These are phyloP conservation scores for Acorus calamus DNA, from an alignment of 106 monocot species.

Conservation along the genomic window DNA sequence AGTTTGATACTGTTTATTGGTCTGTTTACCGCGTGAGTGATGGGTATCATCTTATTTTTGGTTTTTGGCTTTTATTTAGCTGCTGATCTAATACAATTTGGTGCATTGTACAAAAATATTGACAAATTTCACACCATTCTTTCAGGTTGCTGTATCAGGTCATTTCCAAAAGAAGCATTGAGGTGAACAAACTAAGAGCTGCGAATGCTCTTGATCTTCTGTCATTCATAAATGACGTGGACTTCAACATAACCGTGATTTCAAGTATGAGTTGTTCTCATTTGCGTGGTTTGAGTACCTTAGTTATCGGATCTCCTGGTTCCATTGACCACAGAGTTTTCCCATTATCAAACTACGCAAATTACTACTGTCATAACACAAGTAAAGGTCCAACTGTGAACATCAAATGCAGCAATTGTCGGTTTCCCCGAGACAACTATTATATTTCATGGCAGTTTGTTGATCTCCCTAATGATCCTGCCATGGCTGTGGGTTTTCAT, in stretches of 20 bases:
- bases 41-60: neutral
- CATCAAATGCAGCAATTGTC: constrained; percentile 62
- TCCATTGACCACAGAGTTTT: constrained; percentile 51
- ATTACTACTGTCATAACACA: constrained; percentile 66
- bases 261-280: constrained; percentile 93
- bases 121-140: neutral
- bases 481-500: constrained; percentile 74
- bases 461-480: constrained; percentile 72
- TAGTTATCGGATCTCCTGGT: constrained; percentile 55
- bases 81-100: too few relatives aligned
- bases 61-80: too few relatives aligned
- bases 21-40: constrained; percentile 79
- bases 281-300: constrained; percentile 35
- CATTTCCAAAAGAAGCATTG: constrained; percentile 59
- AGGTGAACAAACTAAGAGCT: constrained; percentile 67
- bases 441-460: constrained; percentile 90
- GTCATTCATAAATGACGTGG: constrained; percentile 75
- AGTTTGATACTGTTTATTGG: constrained; percentile 77
- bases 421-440: constrained; percentile 49
- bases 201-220: constrained; percentile 66
- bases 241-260: constrained; percentile 79
- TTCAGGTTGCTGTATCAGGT: constrained; percentile 74
- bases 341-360: constrained; percentile 36
- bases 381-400: constrained; percentile 61
- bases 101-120: neutral